phyloP scores from a whole-genome alignment of 495 filamentous ascomycete genomes.

The Rhypophila decipiens region DNA sequence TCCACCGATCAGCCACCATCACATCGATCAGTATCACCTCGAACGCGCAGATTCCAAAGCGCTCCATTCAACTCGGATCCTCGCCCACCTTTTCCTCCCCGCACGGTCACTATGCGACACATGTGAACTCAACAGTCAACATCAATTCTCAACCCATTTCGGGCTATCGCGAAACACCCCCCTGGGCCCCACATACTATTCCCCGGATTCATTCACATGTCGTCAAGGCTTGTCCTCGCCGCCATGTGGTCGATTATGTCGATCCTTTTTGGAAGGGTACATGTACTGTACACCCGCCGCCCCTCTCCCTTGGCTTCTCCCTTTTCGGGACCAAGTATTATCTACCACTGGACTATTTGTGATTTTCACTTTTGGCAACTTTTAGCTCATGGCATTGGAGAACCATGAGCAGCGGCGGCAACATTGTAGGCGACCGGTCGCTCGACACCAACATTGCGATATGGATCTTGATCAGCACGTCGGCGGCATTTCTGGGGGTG shows the following conservation, averaged over 20 bases:
- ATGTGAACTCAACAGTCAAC: background rate
- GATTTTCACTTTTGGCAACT: background rate
- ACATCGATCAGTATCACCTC: too few species aligned
- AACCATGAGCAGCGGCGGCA: background rate
- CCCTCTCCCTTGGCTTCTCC: background rate
- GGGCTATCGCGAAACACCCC: background rate
- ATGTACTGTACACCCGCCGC: background rate
- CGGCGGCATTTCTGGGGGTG: constrained; percentile 10
- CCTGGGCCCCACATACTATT: background rate
- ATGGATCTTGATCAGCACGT: constrained; percentile 12
- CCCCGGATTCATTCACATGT: background rate
- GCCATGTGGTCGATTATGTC: background rate
- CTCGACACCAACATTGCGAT: constrained; percentile 13
- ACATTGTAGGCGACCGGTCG: constrained; percentile 8
- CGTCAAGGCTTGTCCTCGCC: background rate
- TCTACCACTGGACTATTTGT: background rate
- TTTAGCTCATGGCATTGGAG: background rate
- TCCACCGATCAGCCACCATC: too few species aligned
- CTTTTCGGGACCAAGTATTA: background rate
- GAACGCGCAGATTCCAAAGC: too few species aligned
- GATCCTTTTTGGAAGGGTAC: background rate
- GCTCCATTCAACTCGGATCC: background rate
- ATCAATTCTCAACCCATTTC: background rate
- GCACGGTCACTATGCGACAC: background rate
- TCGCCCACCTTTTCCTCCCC: background rate